Evolutionary conservation across 352 stramenopile species (phyloP).

Genomic region (Phytophthora lateralis): DNA sequence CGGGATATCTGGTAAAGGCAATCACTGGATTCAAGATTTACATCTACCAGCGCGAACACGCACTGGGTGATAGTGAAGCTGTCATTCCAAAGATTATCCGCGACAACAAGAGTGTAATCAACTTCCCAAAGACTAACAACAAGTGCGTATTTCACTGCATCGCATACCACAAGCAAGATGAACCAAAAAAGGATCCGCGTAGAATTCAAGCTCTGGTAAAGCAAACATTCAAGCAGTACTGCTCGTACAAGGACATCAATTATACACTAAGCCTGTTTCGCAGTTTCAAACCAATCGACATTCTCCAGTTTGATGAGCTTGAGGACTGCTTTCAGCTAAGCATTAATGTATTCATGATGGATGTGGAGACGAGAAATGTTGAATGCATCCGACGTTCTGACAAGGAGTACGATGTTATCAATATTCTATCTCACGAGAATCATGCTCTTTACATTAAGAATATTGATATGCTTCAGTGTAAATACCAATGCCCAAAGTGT

Average conservation of each 20-base stretch:
- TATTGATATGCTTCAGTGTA: neutral
- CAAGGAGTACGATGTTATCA: too few relatives aligned
- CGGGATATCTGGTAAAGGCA: constrained; percentile 7
- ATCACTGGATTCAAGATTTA: constrained; percentile 20
- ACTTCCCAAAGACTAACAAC: constrained; percentile 18
- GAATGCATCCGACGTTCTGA: too few relatives aligned
- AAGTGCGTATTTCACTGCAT: constrained; percentile 12
- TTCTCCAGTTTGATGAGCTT: constrained; percentile 13
- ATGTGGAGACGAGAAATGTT: constrained; percentile 10
- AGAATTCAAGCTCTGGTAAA: constrained; percentile 1
- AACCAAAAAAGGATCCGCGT: constrained; percentile 11
- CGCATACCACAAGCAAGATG: too few relatives aligned
- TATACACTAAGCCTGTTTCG: constrained; percentile 8
- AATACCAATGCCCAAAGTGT: constrained; percentile 5
- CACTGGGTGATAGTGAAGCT: constrained; percentile 15
- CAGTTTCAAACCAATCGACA: constrained; percentile 11
- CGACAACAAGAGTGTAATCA: constrained; percentile 8
- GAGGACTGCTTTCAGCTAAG: constrained; percentile 16
- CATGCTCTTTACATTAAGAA: too few relatives aligned
- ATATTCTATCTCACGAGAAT: too few relatives aligned
- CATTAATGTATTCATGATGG: constrained; percentile 15
- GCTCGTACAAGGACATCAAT: constrained; percentile 1
- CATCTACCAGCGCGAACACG: constrained; percentile 21
- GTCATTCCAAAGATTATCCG: constrained; percentile 8
- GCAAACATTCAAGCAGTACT: constrained; percentile 10